Conservation (phyloP, 257 asterid genomes). For the Ilex aquifolium region DNA sequence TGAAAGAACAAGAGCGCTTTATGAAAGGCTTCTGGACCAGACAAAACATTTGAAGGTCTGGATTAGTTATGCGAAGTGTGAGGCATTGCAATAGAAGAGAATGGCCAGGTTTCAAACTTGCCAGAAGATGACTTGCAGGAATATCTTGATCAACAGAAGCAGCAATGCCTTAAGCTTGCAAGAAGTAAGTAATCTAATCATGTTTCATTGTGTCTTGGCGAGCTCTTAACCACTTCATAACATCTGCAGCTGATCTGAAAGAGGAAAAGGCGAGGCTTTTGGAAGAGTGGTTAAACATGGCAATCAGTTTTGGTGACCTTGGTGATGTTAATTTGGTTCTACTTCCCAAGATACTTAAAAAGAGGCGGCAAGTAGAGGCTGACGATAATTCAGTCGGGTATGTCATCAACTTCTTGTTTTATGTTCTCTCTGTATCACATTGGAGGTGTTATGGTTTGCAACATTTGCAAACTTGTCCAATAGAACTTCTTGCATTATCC, state of each 20-base stretch:
- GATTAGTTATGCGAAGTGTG: constrained; percentile 94
- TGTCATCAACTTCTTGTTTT: too few relatives aligned
- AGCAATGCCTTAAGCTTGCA: constrained; percentile 62
- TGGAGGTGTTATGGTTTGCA: too few relatives aligned
- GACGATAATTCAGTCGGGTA: too few relatives aligned
- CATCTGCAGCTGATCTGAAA: constrained; percentile 76
- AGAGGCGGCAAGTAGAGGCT: too few relatives aligned
- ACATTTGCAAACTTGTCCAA: too few relatives aligned
- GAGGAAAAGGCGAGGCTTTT: constrained; percentile 92
- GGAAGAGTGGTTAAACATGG: too few relatives aligned
- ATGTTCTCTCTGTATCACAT: too few relatives aligned
- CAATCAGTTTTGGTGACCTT: too few relatives aligned
- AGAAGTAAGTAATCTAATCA: constrained; percentile 48
- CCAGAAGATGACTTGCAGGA: constrained; percentile 33
- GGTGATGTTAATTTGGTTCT: too few relatives aligned
- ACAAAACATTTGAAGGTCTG: constrained; percentile 96
- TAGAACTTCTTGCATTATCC: too few relatives aligned
- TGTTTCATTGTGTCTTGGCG: constrained; percentile 13
- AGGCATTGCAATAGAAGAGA: constrained; percentile 58
- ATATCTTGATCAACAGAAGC: constrained; percentile 30
- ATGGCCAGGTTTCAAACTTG: constrained; percentile 28
- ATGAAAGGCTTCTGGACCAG: constrained; percentile 83
- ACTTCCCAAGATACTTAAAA: too few relatives aligned
- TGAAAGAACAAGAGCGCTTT: constrained; percentile 78
- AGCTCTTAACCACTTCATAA: constrained; percentile 63